Base-by-base conservation (phyloP, 805 yeast genomes). In the Candida glaebosa region DNA sequence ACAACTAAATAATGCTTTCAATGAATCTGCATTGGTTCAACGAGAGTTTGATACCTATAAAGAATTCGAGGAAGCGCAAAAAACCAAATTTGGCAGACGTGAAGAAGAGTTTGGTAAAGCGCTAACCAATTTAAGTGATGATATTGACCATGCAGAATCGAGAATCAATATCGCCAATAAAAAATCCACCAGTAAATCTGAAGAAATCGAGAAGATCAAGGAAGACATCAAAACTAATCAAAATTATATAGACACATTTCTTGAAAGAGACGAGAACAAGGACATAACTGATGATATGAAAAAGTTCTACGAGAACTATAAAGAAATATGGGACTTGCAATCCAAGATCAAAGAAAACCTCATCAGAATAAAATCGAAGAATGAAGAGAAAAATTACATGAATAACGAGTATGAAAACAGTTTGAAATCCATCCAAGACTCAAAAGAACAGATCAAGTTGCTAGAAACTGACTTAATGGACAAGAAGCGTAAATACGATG, bases 371-470 rank as follows among this genome's bases (percentile, higher is more conserved):
- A 72, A 71, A 18, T 68, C 81, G 4, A 69, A 71, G 33, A 57
- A 59, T 2, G 78, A 77, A 26, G 96, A 88, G 51, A 74, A 70
- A 35, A 76, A 67, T 38, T 89, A 85, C 58, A 83, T 82, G 79
- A 52, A 59, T 6, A 68, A 66, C 22, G 91, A 86, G 55, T 72
- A 78, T 22, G 61, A 60, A 15, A 74, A 79, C 39, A 84, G 88
- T 0, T 50, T 57, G 8, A 61, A 59, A 6, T 73, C 88, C 0
- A 68, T 75, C 0, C 47, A 48, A 9, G 83, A 77, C 14, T 71
- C 81, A 0, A 54, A 63, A 17, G 41, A 43, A 0, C 64, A 65
- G 40, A 49, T 69, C 12, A 47, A 48, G 8, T 54, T 50, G 2
- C 49, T 60, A 12, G 47, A 56, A 28, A 38, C 40, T 5, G 61